phyloP scores from a whole-genome alignment of 768 basidiomycete species.

The Wakefieldia striispora region DNA sequence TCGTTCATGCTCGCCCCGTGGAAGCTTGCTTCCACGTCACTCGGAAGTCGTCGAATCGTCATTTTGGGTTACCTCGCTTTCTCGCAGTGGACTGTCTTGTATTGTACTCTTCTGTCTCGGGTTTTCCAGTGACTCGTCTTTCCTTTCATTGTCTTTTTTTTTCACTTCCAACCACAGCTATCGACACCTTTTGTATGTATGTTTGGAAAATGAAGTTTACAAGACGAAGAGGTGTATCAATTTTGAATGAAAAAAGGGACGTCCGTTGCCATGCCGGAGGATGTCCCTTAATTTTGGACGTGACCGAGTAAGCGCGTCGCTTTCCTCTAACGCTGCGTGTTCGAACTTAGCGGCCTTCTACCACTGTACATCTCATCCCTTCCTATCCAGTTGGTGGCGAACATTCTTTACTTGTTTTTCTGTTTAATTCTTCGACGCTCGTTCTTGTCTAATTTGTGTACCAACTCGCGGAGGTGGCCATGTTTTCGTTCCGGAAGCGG shows the following conservation, averaged over 20 bases:
- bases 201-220: conserved; percentile 23
- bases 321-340: conserved; percentile 5
- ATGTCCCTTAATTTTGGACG: conserved; percentile 21
- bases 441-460: conserved; percentile 24
- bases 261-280: conserved; percentile 28
- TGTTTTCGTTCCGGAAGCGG: conserved; percentile 76
- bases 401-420: conserved; percentile 26
- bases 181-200: conserved; percentile 33
- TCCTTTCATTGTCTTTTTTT: conserved; percentile 10
- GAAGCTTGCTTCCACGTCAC: conserved; percentile 26
- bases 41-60: conserved; percentile 32
- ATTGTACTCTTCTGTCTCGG: conserved; percentile 29
- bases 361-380: conserved; percentile 15
- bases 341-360: conserved; percentile 21
- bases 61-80: conserved; percentile 34
- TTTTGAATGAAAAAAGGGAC: background rate
- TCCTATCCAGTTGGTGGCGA: conserved; percentile 13
- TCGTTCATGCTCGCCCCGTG: conserved; percentile 25
- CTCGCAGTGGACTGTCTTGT: conserved; percentile 35
- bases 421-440: conserved; percentile 24
- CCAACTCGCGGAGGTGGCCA: conserved; percentile 31
- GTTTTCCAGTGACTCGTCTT: conserved; percentile 12
- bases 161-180: conserved; percentile 21
- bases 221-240: conserved; percentile 1
- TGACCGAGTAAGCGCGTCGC: conserved; percentile 3